Conservation (phyloP, 1,139 yeast species). For the Yamadazyma oceani region DNA sequence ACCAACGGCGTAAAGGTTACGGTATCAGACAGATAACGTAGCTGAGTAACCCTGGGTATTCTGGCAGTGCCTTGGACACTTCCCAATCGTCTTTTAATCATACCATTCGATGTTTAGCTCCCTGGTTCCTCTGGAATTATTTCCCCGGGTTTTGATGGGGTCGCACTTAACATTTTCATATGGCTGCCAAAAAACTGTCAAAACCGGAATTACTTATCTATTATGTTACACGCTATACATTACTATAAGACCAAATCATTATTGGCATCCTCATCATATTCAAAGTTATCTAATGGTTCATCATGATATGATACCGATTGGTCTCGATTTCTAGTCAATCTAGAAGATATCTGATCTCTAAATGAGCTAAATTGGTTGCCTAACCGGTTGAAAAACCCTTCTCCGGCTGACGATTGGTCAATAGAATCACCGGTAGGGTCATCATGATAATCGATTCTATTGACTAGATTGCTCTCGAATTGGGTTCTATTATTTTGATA, state of each 20-base stretch:
- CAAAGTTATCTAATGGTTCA: slow-evolving; percentile 21
- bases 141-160: no score
- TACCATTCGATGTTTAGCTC: no score
- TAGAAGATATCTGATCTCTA: slow-evolving; percentile 18
- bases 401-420: no score
- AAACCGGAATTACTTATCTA: no score
- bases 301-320: slow-evolving; percentile 3
- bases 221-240: no score
- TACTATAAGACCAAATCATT: not conserved
- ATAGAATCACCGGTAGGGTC: not conserved
- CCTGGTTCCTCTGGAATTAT: no score
- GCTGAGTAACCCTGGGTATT: no score
- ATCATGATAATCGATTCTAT: slow-evolving; percentile 6
- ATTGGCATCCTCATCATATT: slow-evolving; percentile 28
- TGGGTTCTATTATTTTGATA: slow-evolving; percentile 27
- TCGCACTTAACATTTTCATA: no score
- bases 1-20: slow-evolving; percentile 18
- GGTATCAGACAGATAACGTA: slow-evolving; percentile 8
- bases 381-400: slow-evolving; percentile 24
- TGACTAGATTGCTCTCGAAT: not conserved
- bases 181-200: no score
- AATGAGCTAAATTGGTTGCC: slow-evolving; percentile 28
- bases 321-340: slow-evolving; percentile 16
- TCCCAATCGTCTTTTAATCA: no score
- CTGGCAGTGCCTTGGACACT: not conserved